These are phyloP conservation scores for Suhomyces bokatorum DNA, from an alignment of 1,139 yeast genomes.

Conservation along the genomic window DNA sequence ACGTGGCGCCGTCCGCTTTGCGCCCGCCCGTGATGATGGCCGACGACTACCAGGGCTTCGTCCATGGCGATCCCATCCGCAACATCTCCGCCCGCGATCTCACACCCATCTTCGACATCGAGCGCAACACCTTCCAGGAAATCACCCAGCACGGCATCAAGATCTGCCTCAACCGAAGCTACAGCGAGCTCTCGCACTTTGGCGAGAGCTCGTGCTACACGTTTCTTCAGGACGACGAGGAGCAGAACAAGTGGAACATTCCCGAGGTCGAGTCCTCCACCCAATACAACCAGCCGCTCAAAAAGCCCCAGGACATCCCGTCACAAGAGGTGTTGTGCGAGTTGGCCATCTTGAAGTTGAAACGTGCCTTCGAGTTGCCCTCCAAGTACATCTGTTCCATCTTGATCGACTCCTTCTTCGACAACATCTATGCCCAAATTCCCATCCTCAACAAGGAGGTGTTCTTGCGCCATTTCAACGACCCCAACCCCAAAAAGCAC, in stretches of 20 bases:
- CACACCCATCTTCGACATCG: constrained; percentile 8
- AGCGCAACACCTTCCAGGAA: constrained; percentile 2
- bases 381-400: constrained; percentile 11
- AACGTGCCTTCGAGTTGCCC: constrained; percentile 16
- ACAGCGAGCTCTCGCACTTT: constrained; percentile 6
- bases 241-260: constrained; percentile 3
- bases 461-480: constrained; percentile 16
- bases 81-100: constrained; percentile 7
- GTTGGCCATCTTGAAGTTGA: constrained; percentile 14
- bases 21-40: neutral
- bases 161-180: constrained; percentile 2
- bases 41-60: neutral
- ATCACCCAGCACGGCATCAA: constrained; percentile 1
- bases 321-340: constrained; percentile 15
- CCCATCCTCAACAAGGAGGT: constrained; percentile 17
- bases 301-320: constrained; percentile 5
- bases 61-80: constrained; percentile 4
- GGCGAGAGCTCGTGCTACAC: constrained; percentile 6
- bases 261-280: neutral
- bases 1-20: neutral
- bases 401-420: constrained; percentile 6
- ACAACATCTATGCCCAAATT: constrained; percentile 13
- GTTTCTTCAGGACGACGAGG: constrained; percentile 3
- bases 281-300: constrained; percentile 2
- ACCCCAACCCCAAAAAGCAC: constrained; percentile 15